Percentiles rank a stretch among this genome's conserved stretches.
Conservation (phyloP, 2,329 filamentous ascomycete genomes). For the Trichocomaceae sp. region DNA sequence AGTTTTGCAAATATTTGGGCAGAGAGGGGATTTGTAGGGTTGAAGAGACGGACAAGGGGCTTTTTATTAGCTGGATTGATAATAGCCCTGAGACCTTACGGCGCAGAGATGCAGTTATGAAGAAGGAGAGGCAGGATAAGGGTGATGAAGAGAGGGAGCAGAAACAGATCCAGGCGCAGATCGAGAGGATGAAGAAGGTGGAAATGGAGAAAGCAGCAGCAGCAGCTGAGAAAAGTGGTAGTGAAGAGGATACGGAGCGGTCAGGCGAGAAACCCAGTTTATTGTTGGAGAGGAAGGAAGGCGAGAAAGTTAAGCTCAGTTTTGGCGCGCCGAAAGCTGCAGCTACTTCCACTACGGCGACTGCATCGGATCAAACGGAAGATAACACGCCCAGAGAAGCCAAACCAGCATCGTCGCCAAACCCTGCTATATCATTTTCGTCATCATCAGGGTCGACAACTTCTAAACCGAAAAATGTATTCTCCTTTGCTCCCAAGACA, state of each 20-base stretch:
- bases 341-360: constrained; percentile 16
- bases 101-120: constrained; percentile 70
- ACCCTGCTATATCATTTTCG: constrained; percentile 4
- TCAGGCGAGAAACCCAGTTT: constrained; percentile 36
- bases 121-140: constrained; percentile 79
- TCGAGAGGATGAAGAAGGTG: constrained; percentile 63
- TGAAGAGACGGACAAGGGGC: constrained; percentile 76
- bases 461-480: constrained; percentile 10
- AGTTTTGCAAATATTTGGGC: constrained; percentile 82
- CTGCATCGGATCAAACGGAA: neutral
- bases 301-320: constrained; percentile 68
- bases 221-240: constrained; percentile 1
- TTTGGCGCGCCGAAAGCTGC: constrained; percentile 45
- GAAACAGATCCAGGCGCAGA: constrained; percentile 73
- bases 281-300: constrained; percentile 52
- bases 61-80: constrained; percentile 87
- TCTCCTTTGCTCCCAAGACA: constrained; percentile 55
- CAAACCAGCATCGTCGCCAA: neutral
- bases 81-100: constrained; percentile 78
- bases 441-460: neutral
- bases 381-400: neutral
- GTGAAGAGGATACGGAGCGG: constrained; percentile 48
- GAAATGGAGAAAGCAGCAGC: constrained; percentile 24
- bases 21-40: constrained; percentile 82
- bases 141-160: constrained; percentile 88